phyloP scores from a whole-genome alignment of 306 rosid genomes.

The Fagus crenata region DNA sequence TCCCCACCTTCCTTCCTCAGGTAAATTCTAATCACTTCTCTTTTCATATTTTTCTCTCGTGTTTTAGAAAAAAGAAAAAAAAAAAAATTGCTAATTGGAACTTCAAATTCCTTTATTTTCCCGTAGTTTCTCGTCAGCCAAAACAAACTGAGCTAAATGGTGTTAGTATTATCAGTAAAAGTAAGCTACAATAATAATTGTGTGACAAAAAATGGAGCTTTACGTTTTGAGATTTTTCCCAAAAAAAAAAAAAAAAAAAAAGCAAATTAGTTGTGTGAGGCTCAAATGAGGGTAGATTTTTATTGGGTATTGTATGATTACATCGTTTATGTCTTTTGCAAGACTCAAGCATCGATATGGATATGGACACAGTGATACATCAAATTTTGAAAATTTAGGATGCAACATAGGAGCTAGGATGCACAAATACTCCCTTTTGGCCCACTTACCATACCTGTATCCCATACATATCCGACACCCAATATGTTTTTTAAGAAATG shows the following conservation, averaged over 20 bases:
- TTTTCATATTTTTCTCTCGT: background rate
- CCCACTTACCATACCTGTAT: no score
- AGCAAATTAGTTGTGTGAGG: background rate
- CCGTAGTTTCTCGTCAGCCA: background rate
- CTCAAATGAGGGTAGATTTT: background rate
- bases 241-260: background rate
- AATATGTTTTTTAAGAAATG: no score
- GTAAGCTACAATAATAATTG: background rate
- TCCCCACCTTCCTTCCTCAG: conserved; percentile 47
- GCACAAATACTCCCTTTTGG: no score
- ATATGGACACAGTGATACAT: no score
- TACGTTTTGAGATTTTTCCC: background rate
- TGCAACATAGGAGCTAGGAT: no score
- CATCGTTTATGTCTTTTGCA: background rate
- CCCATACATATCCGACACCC: no score
- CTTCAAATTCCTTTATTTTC: background rate
- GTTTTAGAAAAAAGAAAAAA: background rate
- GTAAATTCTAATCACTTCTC: conserved; percentile 31
- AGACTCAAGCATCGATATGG: no score
- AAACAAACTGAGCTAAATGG: background rate
- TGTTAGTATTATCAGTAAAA: background rate
- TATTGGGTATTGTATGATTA: background rate
- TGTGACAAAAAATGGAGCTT: background rate
- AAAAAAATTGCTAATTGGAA: conserved; percentile 29
- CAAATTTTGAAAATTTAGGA: no score